Evolutionary conservation across 2,329 filamentous ascomycete genomes (phyloP).

Genomic region (Xylariaceae sp.): DNA sequence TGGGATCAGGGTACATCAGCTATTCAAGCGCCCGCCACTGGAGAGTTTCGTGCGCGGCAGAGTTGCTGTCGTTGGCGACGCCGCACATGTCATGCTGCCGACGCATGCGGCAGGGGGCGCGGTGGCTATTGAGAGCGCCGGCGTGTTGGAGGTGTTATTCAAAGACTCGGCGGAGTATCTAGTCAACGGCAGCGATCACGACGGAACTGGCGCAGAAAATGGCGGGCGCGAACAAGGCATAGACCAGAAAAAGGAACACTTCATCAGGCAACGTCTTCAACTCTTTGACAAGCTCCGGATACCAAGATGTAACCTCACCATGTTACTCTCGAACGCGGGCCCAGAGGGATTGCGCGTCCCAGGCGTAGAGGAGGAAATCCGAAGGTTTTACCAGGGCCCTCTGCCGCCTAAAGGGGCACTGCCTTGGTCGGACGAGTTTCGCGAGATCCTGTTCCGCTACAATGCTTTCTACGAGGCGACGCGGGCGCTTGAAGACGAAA

Average conservation of each 20-base stretch:
- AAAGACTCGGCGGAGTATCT: background rate
- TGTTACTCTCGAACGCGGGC: constrained; percentile 21
- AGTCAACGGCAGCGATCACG: background rate
- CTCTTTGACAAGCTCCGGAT: constrained; percentile 21
- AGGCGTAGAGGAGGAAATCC: constrained; percentile 19
- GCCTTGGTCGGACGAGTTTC: constrained; percentile 19
- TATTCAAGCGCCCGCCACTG: constrained; percentile 18
- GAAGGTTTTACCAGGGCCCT: constrained; percentile 15
- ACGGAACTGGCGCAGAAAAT: background rate
- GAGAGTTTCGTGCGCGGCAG: constrained; percentile 21
- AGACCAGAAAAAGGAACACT: background rate
- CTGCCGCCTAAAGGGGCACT: constrained; percentile 10
- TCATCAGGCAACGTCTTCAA: constrained; percentile 13
- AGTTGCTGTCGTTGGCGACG: constrained; percentile 17
- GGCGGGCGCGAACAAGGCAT: background rate
- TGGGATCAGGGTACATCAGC: constrained; percentile 18
- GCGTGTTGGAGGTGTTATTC: constrained; percentile 17
- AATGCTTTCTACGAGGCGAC: constrained; percentile 15
- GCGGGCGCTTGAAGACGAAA: constrained; percentile 7
- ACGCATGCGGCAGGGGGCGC: constrained; percentile 20
- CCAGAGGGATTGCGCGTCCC: constrained; percentile 10
- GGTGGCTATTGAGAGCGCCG: constrained; percentile 19
- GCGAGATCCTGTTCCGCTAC: constrained; percentile 18
- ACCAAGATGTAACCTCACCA: constrained; percentile 21
- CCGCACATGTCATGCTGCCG: constrained; percentile 23